Evolutionary conservation across 2,329 filamentous ascomycete genomes (phyloP), one percentile per base, ranked within the genome.

Genomic region (Fusarium penzigii): DNA sequence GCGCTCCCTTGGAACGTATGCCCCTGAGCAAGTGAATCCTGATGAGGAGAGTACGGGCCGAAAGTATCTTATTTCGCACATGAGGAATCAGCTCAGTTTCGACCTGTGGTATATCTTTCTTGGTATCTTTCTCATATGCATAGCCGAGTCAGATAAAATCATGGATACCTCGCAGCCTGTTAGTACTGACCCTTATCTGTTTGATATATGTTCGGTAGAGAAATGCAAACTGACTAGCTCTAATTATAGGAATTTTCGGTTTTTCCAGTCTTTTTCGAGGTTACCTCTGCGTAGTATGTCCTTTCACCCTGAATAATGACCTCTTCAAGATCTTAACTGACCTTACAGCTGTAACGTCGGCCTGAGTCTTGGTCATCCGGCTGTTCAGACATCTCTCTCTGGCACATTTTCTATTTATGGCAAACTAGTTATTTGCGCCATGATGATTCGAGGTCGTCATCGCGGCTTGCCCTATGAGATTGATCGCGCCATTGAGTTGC

Each of bases 1-100:
- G 63, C 76, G 78, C 42, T 81, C 79, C 44, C 67, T 88, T 5
- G 85, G 83, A 1, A 77, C 86, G 25, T 87, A 85, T 61, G 68
- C n/a, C n/a, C n/a, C n/a, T n/a, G n/a, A n/a, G n/a, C n/a, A n/a
- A 71, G 17, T 16, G 47, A 4, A 49, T 46, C 7, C 39, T 36
- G 17, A 59, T 3, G 62, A 71, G 29, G 70, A 72, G 51, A 46
- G 57, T 1, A 57, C 65, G 11, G 61, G 65, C 7, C 49, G 50
- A 3, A 53, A 61, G 1, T 73, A 74, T 44, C 48, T 74, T 5
- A 29, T 70, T 29, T 64, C 55, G 3, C 72, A 74, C 34, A 50
- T 74, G 3, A 68, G 65, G 8, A 72, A 74, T 41, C 72, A 74
- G 51, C 65, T 75, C 17, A 69, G 65, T 49, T 75, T 74, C 46